A percentile compares a stretch with the other conserved stretches of the same genome.
These are phyloP conservation scores for Globisporangium cederbergense DNA, from an alignment of 352 stramenopile species.

Conservation along the genomic window DNA sequence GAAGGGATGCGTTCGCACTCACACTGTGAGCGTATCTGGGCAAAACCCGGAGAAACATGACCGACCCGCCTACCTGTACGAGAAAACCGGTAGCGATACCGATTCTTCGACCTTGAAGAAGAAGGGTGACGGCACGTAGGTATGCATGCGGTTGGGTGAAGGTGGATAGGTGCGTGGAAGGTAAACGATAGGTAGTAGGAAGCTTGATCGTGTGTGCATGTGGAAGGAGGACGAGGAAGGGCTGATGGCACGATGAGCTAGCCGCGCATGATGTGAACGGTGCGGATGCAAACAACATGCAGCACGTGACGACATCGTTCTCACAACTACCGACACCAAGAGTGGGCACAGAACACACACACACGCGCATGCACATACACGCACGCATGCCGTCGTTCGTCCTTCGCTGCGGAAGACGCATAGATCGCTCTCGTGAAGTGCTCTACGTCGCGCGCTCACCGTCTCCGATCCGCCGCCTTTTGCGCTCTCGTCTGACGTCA, in stretches of 20 bases:
- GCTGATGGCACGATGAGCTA: too few relatives aligned
- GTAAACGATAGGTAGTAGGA: neutral
- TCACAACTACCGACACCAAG: neutral
- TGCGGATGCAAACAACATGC: neutral
- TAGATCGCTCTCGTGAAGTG: neutral
- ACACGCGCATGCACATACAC: neutral
- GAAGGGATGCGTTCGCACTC: constrained; percentile 5
- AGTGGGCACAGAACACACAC: neutral
- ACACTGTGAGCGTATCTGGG: neutral
- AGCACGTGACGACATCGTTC: neutral
- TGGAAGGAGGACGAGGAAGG: neutral
- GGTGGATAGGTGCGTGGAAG: too few relatives aligned
- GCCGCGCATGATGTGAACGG: too few relatives aligned
- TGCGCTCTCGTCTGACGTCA: constrained; percentile 8
- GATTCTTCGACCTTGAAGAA: constrained; percentile 1
- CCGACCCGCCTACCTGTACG: neutral
- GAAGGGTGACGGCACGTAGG: neutral
- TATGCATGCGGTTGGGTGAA: neutral
- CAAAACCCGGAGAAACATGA: constrained; percentile 12
- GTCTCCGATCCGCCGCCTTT: neutral
- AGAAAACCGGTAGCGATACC: constrained; percentile 21
- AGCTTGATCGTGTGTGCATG: neutral
- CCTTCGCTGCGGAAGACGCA: neutral
- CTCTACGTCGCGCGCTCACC: neutral
- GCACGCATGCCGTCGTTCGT: neutral